These are phyloP conservation scores for Sporothrix phasma DNA, from an alignment of 2,329 filamentous ascomycete genomes.

Conservation along the genomic window DNA sequence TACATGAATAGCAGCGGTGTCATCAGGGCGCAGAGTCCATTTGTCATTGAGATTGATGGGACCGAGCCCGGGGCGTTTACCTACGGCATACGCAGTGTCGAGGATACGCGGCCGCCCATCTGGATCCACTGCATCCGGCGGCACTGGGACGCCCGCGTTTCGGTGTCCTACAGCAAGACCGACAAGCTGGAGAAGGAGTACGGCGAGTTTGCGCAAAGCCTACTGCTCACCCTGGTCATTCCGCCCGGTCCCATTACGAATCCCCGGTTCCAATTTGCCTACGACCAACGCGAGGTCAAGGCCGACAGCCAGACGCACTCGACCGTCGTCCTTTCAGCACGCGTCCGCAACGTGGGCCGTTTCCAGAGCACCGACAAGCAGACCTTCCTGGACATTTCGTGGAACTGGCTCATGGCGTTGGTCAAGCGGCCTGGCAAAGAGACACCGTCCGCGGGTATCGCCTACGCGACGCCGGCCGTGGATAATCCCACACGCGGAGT, in stretches of 20 bases:
- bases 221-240: slow-evolving; percentile 22
- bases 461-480: slow-evolving; percentile 9
- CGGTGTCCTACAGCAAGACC: slow-evolving; percentile 18
- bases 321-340: slow-evolving; percentile 15
- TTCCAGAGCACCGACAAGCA: slow-evolving; percentile 14
- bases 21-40: slow-evolving; percentile 1
- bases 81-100: slow-evolving; percentile 20
- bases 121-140: slow-evolving; percentile 25
- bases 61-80: slow-evolving; percentile 14
- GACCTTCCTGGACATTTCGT: slow-evolving; percentile 21
- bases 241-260: slow-evolving; percentile 8
- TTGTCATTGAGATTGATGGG: slow-evolving; percentile 22
- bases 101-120: slow-evolving; percentile 17
- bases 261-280: slow-evolving; percentile 15
- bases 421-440: slow-evolving; percentile 7
- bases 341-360: slow-evolving; percentile 17
- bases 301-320: neutral
- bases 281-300: slow-evolving; percentile 9
- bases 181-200: slow-evolving; percentile 19
- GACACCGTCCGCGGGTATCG: neutral
- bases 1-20: neutral
- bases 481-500: slow-evolving; percentile 17
- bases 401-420: slow-evolving; percentile 19
- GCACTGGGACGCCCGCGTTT: slow-evolving; percentile 26
- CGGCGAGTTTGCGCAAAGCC: slow-evolving; percentile 21